Conservation (phyloP, 768 basidiomycete genomes). For the Exidia glandulosa region DNA sequence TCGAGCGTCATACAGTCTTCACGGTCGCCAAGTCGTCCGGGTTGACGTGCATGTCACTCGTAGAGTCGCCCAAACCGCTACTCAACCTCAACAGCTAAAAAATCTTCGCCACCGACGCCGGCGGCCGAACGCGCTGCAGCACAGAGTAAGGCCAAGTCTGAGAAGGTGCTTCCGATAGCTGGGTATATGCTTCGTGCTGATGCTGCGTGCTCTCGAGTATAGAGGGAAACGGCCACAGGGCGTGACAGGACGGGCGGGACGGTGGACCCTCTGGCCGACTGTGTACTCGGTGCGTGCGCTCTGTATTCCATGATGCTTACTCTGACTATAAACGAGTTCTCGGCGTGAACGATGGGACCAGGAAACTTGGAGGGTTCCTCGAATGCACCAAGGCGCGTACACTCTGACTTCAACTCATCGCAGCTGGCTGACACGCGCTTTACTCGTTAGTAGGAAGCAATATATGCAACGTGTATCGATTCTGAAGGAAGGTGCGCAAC, state of each 20-base stretch:
- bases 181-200: slow-evolving; percentile 23
- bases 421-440: not conserved
- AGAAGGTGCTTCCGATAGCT: slow-evolving; percentile 30
- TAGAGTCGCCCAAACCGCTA: slow-evolving; percentile 76
- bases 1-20: slow-evolving; percentile 63
- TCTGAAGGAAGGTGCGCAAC: too few species aligned
- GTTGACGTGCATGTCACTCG: slow-evolving; percentile 80
- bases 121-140: slow-evolving; percentile 6
- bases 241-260: slow-evolving; percentile 88
- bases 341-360: slow-evolving; percentile 83
- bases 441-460: slow-evolving; percentile 47
- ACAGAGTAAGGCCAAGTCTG: slow-evolving; percentile 38
- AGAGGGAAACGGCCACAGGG: slow-evolving; percentile 11
- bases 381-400: slow-evolving; percentile 76
- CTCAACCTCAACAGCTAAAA: slow-evolving; percentile 60
- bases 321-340: slow-evolving; percentile 43
- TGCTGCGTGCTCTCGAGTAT: too few species aligned
- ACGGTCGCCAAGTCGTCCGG: slow-evolving; percentile 88
- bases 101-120: slow-evolving; percentile 51
- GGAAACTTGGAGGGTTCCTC: slow-evolving; percentile 70
- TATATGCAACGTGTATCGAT: too few species aligned
- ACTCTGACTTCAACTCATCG: not conserved
- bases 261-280: slow-evolving; percentile 91
- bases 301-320: slow-evolving; percentile 3
- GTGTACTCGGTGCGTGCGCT: slow-evolving; percentile 63